These are phyloP conservation scores for Globisporangium iwayamae DNA, from an alignment of 352 stramenopile genomes.

Conservation along the genomic window DNA sequence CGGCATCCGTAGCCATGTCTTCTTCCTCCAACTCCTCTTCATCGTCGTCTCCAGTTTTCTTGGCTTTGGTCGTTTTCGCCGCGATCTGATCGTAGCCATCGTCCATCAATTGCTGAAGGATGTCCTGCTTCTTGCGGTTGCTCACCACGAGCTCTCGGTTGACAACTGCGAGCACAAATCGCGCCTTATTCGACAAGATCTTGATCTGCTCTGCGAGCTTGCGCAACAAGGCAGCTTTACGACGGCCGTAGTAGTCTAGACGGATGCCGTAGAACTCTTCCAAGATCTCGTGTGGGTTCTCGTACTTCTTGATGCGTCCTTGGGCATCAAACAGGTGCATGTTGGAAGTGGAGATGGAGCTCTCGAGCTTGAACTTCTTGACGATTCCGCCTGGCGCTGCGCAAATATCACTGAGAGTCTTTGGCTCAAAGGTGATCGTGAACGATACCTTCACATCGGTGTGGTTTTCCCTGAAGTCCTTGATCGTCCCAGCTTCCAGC, in stretches of 20 bases:
- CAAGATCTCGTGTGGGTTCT: conserved; percentile 89
- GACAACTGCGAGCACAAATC: conserved; percentile 95
- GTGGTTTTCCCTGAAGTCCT: conserved; percentile 92
- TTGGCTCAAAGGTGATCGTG: conserved; percentile 75
- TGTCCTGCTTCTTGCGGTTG: conserved; percentile 91
- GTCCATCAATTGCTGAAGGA: conserved; percentile 84
- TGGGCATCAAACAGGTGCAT: conserved; percentile 95
- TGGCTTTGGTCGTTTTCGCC: conserved; percentile 40
- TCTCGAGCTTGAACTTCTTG: conserved; percentile 96
- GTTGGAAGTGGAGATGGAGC: conserved; percentile 92
- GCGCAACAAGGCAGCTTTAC: conserved; percentile 88
- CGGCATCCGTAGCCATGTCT: conserved; percentile 36
- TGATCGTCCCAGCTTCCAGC: conserved; percentile 82
- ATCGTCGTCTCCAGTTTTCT: conserved; percentile 41
- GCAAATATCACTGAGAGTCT: conserved; percentile 65
- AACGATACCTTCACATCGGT: conserved; percentile 93
- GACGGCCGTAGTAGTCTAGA: conserved; percentile 89
- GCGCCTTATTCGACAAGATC: conserved; percentile 92
- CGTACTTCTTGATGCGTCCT: conserved; percentile 93
- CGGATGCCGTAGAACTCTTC: conserved; percentile 93
- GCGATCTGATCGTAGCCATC: conserved; percentile 88
- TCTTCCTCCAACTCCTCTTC: conserved; percentile 56
- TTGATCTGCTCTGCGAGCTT: conserved; percentile 90
- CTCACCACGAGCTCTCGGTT: conserved; percentile 91
- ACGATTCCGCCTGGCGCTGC: conserved; percentile 76